Conservation (phyloP, 2,329 filamentous ascomycete genomes). For the Colletotrichum abscissum region DNA sequence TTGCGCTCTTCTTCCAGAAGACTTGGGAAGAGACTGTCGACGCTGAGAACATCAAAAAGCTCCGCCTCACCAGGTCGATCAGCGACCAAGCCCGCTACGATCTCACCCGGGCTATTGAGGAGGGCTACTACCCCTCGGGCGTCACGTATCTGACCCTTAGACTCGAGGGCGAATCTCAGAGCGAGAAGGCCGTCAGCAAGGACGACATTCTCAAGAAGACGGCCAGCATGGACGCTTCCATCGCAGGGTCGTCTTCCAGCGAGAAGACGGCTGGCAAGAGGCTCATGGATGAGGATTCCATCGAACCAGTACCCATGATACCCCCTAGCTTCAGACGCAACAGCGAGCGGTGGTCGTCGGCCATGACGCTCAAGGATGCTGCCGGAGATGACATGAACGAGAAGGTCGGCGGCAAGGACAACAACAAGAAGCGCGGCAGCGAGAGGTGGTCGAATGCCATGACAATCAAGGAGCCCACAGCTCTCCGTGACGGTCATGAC, state of each 20-base stretch:
- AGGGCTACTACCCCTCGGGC: slow-evolving; percentile 33
- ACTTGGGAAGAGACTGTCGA: slow-evolving; percentile 31
- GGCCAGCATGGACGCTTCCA: slow-evolving; percentile 26
- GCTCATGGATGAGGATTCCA: slow-evolving; percentile 15
- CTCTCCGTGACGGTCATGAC: slow-evolving; percentile 19
- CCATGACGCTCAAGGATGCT: slow-evolving; percentile 27
- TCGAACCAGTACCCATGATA: slow-evolving; percentile 30
- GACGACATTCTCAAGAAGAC: slow-evolving; percentile 30
- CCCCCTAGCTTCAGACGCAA: slow-evolving; percentile 29
- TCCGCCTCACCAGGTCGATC: slow-evolving; percentile 29
- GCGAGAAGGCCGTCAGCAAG: slow-evolving; percentile 31
- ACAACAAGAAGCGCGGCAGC: slow-evolving; percentile 28
- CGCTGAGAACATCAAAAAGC: slow-evolving; percentile 29
- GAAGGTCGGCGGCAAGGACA: slow-evolving; percentile 10
- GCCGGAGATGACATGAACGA: slow-evolving; percentile 23
- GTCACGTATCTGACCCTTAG: slow-evolving; percentile 33
- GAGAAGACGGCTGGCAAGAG: slow-evolving; percentile 29
- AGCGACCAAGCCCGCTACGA: slow-evolving; percentile 33
- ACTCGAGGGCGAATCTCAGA: slow-evolving; percentile 30
- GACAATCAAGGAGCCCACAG: slow-evolving; percentile 19
- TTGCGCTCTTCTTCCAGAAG: slow-evolving; percentile 35
- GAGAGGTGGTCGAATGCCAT: slow-evolving; percentile 28
- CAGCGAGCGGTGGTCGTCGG: slow-evolving; percentile 32
- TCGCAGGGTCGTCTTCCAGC: slow-evolving; percentile 29
- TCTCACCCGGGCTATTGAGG: slow-evolving; percentile 32